These are phyloP conservation scores for Cystoderma amianthinum DNA, from an alignment of 768 basidiomycete species.

Conservation along the genomic window DNA sequence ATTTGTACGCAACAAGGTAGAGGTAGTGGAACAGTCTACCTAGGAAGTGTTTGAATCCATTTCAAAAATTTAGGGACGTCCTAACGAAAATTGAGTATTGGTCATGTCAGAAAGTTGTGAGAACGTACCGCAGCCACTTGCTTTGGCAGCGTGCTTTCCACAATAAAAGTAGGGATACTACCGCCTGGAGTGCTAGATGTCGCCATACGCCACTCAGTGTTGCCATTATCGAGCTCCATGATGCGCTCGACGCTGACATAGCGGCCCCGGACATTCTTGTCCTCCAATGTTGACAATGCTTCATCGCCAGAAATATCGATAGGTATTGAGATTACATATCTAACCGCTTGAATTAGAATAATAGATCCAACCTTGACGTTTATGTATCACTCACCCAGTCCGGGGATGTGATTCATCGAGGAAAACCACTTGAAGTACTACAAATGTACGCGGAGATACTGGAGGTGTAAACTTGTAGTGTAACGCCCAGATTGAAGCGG, in stretches of 20 bases:
- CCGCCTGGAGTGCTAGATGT: slow-evolving; percentile 71
- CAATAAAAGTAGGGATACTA: slow-evolving; percentile 56
- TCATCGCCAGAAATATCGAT: slow-evolving; percentile 55
- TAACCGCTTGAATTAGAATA: no score
- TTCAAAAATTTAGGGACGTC: slow-evolving; percentile 69
- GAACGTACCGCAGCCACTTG: slow-evolving; percentile 50
- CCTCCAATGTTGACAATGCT: slow-evolving; percentile 55
- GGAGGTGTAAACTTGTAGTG: slow-evolving; percentile 70
- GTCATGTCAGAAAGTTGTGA: background rate
- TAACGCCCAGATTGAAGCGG: slow-evolving; percentile 61
- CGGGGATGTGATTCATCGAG: slow-evolving; percentile 42
- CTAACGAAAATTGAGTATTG: slow-evolving; percentile 11
- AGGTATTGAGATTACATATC: slow-evolving; percentile 58
- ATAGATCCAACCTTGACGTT: background rate
- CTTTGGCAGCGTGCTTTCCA: slow-evolving; percentile 52
- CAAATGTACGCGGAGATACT: slow-evolving; percentile 69
- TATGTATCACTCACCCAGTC: slow-evolving; percentile 44
- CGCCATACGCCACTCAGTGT: slow-evolving; percentile 76
- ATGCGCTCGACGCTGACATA: slow-evolving; percentile 69
- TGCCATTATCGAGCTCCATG: slow-evolving; percentile 53
- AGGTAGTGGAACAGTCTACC: background rate
- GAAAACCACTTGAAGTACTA: slow-evolving; percentile 60
- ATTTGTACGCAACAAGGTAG: background rate
- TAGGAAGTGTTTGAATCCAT: slow-evolving; percentile 44
- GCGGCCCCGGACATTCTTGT: slow-evolving; percentile 56